Conservation (phyloP, 192 early-diverging fungal genomes). For the Martensiomyces pterosporus region DNA sequence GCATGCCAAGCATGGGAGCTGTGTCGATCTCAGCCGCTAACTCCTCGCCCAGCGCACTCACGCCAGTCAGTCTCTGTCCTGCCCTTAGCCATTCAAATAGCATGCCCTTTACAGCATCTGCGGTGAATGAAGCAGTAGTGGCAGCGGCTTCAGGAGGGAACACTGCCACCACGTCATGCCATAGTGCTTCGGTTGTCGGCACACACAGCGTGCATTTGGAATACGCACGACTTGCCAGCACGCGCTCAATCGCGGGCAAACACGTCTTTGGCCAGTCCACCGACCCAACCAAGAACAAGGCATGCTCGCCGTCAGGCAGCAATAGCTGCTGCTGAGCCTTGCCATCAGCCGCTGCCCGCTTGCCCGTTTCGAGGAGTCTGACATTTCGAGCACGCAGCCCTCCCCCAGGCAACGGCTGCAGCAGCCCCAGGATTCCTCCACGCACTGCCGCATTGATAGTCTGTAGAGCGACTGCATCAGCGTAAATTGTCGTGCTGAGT, state of each 20-base stretch:
- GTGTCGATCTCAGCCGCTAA: neutral
- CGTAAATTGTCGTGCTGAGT: neutral
- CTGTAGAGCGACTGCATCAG: neutral
- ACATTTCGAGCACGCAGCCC: neutral
- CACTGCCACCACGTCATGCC: constrained; percentile 21
- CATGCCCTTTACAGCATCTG: constrained; percentile 8
- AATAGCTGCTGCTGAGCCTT: too few species aligned
- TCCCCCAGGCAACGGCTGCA: neutral
- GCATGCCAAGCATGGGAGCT: neutral
- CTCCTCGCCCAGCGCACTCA: neutral
- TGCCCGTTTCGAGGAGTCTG: neutral
- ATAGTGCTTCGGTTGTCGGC: constrained; percentile 19
- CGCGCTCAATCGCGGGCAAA: constrained; percentile 17
- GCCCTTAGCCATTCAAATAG: constrained; percentile 8
- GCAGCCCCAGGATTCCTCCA: neutral
- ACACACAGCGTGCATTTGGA: constrained; percentile 32
- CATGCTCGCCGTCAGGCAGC: constrained; percentile 16
- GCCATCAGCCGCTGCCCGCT: neutral
- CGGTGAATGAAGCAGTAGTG: neutral
- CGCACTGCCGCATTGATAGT: neutral
- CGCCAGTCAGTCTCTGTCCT: neutral
- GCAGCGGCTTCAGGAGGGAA: constrained; percentile 6
- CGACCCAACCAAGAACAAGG: constrained; percentile 28
- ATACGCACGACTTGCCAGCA: constrained; percentile 1
- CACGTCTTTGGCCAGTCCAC: constrained; percentile 20